phyloP scores from a whole-genome alignment of 768 basidiomycete genomes.

The Mycena kentingensis region DNA sequence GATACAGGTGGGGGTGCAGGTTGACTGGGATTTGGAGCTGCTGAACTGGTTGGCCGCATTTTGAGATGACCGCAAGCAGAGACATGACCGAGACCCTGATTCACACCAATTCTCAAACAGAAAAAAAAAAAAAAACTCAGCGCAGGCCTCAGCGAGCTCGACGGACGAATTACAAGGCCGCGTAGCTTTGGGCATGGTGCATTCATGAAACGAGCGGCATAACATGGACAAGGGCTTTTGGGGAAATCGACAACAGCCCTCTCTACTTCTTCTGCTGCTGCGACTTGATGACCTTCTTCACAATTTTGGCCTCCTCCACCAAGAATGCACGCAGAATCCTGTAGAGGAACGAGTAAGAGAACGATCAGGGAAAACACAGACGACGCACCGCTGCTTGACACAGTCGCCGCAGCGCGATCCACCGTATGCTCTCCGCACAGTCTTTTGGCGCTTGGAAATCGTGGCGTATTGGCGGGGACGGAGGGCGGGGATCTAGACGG shows the following conservation, averaged over 20 bases:
- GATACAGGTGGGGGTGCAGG: conserved; percentile 1
- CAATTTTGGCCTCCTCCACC: conserved; percentile 99
- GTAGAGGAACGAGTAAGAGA: conserved; percentile 3
- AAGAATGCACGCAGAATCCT: conserved; percentile 98
- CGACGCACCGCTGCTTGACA: conserved; percentile 85
- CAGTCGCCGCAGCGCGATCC: conserved; percentile 96
- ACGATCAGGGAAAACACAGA: conserved; percentile 4
- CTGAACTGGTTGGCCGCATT: no score
- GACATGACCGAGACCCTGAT: no score
- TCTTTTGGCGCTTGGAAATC: conserved; percentile 97
- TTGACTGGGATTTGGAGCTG: not conserved
- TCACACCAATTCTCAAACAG: no score
- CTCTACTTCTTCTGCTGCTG: conserved; percentile 59
- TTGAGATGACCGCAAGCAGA: no score
- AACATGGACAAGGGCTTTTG: conserved; percentile 12
- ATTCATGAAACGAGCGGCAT: conserved; percentile 11
- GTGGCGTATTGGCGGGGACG: conserved; percentile 95
- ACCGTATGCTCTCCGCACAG: conserved; percentile 94
- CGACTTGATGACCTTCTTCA: conserved; percentile 98
- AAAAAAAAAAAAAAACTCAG: not conserved
- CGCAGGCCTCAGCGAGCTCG: not conserved
- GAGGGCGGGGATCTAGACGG: conserved; percentile 82
- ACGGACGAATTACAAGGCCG: not conserved
- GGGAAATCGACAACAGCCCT: conserved; percentile 10
- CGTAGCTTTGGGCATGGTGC: conserved; percentile 5